Percentiles rank a stretch among this genome's conserved stretches.
phyloP scores from a whole-genome alignment of 306 rosid genomes.

The Gastrolobium villosum region DNA sequence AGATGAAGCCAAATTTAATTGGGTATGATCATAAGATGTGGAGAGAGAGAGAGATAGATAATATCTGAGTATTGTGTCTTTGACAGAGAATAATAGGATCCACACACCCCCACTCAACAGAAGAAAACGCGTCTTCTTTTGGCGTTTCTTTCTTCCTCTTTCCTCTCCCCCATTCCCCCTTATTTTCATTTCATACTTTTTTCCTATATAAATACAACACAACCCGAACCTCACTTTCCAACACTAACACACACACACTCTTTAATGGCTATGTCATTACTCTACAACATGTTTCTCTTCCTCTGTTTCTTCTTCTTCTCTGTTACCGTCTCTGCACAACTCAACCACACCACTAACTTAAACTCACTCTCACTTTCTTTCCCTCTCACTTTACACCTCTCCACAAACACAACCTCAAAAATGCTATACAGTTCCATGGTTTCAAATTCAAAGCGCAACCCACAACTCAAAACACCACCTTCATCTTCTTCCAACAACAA shows the following conservation, averaged over 20 bases:
- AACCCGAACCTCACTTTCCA: neutral
- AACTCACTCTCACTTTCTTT: slow-evolving; percentile 61
- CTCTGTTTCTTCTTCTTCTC: slow-evolving; percentile 20
- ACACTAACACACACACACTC: neutral
- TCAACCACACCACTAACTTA: slow-evolving; percentile 10
- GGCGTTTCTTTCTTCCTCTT: slow-evolving; percentile 33
- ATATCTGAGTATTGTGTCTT: neutral
- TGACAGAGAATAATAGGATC: slow-evolving; percentile 34
- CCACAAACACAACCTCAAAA: slow-evolving; percentile 43
- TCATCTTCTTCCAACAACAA: slow-evolving; percentile 55
- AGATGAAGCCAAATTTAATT: slow-evolving; percentile 1
- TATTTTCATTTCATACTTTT: neutral
- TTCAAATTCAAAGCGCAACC: slow-evolving; percentile 30
- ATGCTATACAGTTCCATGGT: slow-evolving; percentile 49
- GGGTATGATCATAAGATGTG: neutral
- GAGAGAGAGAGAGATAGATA: neutral
- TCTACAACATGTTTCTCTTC: slow-evolving; percentile 33
- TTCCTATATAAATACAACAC: neutral
- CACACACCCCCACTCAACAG: slow-evolving; percentile 45
- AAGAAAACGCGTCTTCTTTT: slow-evolving; percentile 67
- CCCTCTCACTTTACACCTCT: slow-evolving; percentile 57
- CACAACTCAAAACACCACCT: slow-evolving; percentile 21
- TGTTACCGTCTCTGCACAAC: slow-evolving; percentile 6
- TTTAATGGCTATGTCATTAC: slow-evolving; percentile 43
- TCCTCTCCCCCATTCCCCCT: neutral